Conservation (phyloP, 31 red algal genomes). For the Odonthalia washingtoniensis region DNA sequence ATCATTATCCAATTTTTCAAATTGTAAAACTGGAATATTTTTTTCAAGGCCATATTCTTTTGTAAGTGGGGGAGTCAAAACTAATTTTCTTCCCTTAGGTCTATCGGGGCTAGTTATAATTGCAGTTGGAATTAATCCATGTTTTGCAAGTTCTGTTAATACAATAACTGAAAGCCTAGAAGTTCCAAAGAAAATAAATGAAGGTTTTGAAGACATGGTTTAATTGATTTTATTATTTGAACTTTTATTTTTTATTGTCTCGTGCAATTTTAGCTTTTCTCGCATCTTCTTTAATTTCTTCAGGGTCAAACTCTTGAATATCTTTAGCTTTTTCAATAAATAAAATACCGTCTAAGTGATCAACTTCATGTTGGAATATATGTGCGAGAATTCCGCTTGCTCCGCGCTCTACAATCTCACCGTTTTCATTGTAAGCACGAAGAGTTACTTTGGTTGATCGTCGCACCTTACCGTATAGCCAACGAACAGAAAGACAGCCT, state of each 20-base stretch:
- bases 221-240: slow-evolving; percentile 3
- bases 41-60: slow-evolving; percentile 1
- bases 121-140: slow-evolving; percentile 13
- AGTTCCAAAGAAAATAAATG: slow-evolving; percentile 4
- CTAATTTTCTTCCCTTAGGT: slow-evolving; percentile 12
- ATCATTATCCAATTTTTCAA: slow-evolving; percentile 11
- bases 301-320: not conserved
- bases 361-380: slow-evolving; percentile 25
- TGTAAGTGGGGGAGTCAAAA: slow-evolving; percentile 4
- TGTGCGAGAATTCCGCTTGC: slow-evolving; percentile 1
- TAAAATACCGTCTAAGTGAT: slow-evolving; percentile 39
- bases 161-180: not conserved
- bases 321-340: slow-evolving; percentile 29
- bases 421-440: not conserved
- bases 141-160: slow-evolving; percentile 14
- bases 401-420: not conserved
- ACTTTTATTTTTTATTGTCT: slow-evolving; percentile 1
- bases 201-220: not conserved
- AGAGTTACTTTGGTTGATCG: not conserved
- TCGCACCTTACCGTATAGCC: not conserved
- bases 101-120: slow-evolving; percentile 13
- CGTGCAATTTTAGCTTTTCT: slow-evolving; percentile 4
- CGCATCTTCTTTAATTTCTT: not conserved
- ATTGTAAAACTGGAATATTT: not conserved
- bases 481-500: slow-evolving; percentile 37